Base-by-base conservation (phyloP, 2,329 filamentous ascomycete genomes). In the Trichoderma brevicompactum region DNA sequence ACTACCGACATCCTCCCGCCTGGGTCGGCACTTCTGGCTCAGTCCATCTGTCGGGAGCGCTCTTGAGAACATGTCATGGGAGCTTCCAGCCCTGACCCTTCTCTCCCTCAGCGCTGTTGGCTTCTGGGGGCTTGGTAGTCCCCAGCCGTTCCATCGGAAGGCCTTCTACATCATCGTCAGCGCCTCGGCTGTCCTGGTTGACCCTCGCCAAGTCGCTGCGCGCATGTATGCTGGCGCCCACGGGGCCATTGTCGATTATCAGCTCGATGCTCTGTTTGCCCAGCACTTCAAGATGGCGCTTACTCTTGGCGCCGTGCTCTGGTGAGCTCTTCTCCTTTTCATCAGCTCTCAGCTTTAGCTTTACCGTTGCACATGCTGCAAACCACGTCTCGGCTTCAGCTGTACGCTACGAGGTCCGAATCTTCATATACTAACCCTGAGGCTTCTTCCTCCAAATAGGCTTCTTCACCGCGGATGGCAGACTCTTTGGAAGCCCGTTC, bases 401-500 rank as follows among this genome's bases (percentile, higher is more conserved):
- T 28, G 5, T 28, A 28, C 23, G 5, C 23, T 28, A 28, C 23
- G 23, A 10, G 48, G 28, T 49, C n/a, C 32, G 41, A 52, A 38
- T 44, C 36, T 40, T 5, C 12, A 7, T 32, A 5, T 54, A 5
- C 50, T 64, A n/a, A 50, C 28, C 40, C 15, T 19, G 12, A 6
- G 28, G 6, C 19, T 13, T 49, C 13, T 28, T 48, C 56, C 46
- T 43, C 55, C 61, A 7, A 41, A 15, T n/a, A 95, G 92, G 92
- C 85, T 97, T 67, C 83, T 93, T 66, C 90, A 92, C 76, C 89
- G 95, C 74, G 92, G 92, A 68, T 92, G 91, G 80, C 91, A 94
- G 75, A 95, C 96, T 43, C 84, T 97, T 62, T 90, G 92, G 79
- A 97, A 94, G 72, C 93, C 94, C 28, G 92, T 97, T 65, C 92